Conservation (phyloP, 2,329 filamentous ascomycete genomes). For the Pseudocercospora cruenta region DNA sequence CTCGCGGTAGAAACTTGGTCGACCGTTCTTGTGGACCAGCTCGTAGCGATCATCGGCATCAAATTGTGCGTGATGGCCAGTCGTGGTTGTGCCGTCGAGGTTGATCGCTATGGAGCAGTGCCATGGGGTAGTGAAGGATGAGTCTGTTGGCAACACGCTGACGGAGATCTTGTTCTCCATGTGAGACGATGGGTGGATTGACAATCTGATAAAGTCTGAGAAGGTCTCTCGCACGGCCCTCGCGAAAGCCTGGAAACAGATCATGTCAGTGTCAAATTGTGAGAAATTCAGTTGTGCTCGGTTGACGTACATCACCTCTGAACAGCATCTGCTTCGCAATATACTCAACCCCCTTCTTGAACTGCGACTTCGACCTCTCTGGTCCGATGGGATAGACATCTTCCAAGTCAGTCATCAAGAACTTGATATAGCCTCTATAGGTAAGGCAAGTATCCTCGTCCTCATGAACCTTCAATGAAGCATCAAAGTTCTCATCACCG, state of each 20-base stretch:
- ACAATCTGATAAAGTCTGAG: constrained; percentile 18
- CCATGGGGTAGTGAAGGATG: constrained; percentile 24
- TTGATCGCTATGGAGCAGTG: constrained; percentile 25
- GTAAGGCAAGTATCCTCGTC: constrained; percentile 23
- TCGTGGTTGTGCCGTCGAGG: constrained; percentile 27
- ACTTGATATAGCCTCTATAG: constrained; percentile 23
- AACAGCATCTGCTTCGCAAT: constrained; percentile 26
- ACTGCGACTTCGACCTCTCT: constrained; percentile 15
- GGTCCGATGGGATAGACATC: constrained; percentile 20
- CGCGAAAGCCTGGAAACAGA: constrained; percentile 15
- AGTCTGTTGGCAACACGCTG: constrained; percentile 16
- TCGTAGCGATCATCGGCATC: constrained; percentile 21
- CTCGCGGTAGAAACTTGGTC: constrained; percentile 21
- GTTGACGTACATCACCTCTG: constrained; percentile 24
- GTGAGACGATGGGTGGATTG: constrained; percentile 13
- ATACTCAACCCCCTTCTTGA: constrained; percentile 22
- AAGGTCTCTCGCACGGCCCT: constrained; percentile 19
- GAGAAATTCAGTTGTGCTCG: background rate
- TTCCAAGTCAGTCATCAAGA: constrained; percentile 21
- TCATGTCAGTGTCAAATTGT: background rate
- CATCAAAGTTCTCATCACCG: constrained; percentile 17
- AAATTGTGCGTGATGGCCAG: constrained; percentile 17
- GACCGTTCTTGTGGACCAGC: constrained; percentile 14
- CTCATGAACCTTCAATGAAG: constrained; percentile 6
- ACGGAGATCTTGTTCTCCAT: constrained; percentile 18